Evolutionary conservation across 352 stramenopile genomes (phyloP).

Genomic region (Globisporangium carolinianum): DNA sequence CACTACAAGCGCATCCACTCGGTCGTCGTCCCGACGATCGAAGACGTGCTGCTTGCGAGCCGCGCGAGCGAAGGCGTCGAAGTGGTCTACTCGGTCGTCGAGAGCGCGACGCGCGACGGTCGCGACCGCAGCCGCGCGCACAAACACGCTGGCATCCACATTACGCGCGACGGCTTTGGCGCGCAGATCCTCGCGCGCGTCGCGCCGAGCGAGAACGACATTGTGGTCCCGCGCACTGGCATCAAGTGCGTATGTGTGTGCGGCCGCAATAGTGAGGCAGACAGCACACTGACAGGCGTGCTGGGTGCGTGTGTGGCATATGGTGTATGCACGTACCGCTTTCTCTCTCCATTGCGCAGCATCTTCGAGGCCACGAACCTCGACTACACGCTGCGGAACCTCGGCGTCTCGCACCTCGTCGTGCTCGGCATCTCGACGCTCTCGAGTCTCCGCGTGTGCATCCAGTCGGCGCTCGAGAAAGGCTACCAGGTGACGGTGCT

Average conservation of each 20-base stretch:
- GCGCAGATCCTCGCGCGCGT: slow-evolving; percentile 55
- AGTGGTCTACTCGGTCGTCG: slow-evolving; percentile 88
- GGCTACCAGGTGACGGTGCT: slow-evolving; percentile 85
- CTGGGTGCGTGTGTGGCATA: no score
- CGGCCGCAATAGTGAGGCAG: no score
- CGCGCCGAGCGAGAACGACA: slow-evolving; percentile 54
- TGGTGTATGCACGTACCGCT: no score
- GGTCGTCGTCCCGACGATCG: slow-evolving; percentile 44
- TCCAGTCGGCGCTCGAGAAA: slow-evolving; percentile 80
- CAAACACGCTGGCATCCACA: slow-evolving; percentile 81
- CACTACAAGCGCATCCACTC: slow-evolving; percentile 51
- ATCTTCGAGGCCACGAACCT: slow-evolving; percentile 86
- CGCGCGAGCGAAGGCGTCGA: slow-evolving; percentile 53
- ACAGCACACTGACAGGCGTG: no score
- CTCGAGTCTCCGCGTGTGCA: slow-evolving; percentile 69
- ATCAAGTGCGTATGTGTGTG: slow-evolving; percentile 45
- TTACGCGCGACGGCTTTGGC: slow-evolving; percentile 60
- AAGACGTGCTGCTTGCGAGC: slow-evolving; percentile 51
- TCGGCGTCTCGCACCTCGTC: slow-evolving; percentile 82
- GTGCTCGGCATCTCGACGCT: slow-evolving; percentile 80
- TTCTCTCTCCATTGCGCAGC: slow-evolving; percentile 17
- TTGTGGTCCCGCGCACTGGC: slow-evolving; percentile 77
- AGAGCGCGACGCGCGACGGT: slow-evolving; percentile 78
- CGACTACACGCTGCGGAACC: slow-evolving; percentile 85
- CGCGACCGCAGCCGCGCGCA: slow-evolving; percentile 79